These are phyloP conservation scores for Phytopythium delawarense DNA, from an alignment of 352 stramenopile genomes.

Conservation along the genomic window DNA sequence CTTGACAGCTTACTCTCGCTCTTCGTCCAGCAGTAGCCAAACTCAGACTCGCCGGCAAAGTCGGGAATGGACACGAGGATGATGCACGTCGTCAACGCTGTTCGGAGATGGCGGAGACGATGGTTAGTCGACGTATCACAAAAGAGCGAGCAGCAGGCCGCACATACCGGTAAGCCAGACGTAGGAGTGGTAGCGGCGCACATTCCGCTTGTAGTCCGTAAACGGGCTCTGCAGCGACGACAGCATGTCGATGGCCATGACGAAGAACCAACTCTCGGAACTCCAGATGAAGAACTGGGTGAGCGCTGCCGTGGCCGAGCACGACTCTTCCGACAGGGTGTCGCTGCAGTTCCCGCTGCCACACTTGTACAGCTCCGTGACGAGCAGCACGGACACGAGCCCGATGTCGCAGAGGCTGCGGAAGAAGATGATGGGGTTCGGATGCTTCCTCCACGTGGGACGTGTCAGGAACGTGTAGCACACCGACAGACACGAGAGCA, in stretches of 20 bases:
- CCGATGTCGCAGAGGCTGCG: constrained; percentile 79
- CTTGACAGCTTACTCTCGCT: constrained; percentile 54
- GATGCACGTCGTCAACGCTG: constrained; percentile 62
- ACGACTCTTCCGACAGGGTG: constrained; percentile 39
- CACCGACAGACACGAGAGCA: constrained; percentile 64
- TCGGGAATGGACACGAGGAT: constrained; percentile 67
- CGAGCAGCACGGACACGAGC: constrained; percentile 70
- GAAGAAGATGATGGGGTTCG: constrained; percentile 87
- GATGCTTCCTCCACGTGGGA: constrained; percentile 80
- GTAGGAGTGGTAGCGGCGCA: constrained; percentile 80
- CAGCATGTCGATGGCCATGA: constrained; percentile 88
- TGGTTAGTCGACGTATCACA: neutral
- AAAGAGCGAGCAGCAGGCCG: neutral
- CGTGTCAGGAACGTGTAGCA: constrained; percentile 79
- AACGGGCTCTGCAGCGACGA: constrained; percentile 84
- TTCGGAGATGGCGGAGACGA: neutral
- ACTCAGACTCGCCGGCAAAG: constrained; percentile 73
- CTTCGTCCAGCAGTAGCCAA: constrained; percentile 81
- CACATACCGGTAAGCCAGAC: constrained; percentile 68
- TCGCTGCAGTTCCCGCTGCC: constrained; percentile 28
- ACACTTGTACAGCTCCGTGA: constrained; percentile 84
- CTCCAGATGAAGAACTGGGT: constrained; percentile 88
- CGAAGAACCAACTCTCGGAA: constrained; percentile 87
- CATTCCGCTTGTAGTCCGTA: constrained; percentile 85
- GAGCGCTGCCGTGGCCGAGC: constrained; percentile 59